phyloP scores from a whole-genome alignment of 1,284 basidiomycete genomes.

The Irpex sp. region DNA sequence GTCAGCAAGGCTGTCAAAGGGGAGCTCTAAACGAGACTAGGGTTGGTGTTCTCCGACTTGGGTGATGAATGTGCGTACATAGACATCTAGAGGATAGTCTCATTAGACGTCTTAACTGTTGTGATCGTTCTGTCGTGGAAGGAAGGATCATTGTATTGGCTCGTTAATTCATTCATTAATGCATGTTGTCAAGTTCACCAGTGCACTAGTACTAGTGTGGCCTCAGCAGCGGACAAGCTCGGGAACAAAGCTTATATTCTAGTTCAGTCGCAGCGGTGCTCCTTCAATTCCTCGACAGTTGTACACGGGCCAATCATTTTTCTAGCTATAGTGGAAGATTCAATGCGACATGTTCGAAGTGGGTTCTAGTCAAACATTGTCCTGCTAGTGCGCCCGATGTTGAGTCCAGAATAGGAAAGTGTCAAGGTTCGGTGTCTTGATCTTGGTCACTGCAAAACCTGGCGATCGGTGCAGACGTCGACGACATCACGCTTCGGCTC shows the following conservation, averaged over 20 bases:
- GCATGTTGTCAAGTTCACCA: neutral
- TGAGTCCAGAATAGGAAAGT: neutral
- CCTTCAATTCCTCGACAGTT: too few species aligned
- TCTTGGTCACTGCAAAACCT: neutral
- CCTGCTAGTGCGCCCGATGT: neutral
- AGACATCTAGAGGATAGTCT: slow-evolving; percentile 1
- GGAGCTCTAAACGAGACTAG: slow-evolving; percentile 45
- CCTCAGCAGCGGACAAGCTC: neutral
- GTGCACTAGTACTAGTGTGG: neutral
- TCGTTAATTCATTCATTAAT: neutral
- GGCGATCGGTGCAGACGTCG: neutral
- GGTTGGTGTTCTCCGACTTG: neutral
- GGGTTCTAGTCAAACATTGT: neutral
- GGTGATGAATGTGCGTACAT: neutral
- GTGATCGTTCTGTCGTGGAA: neutral
- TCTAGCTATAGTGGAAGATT: too few species aligned
- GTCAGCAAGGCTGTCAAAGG: slow-evolving; percentile 84
- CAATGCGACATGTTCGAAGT: neutral
- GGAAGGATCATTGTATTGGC: neutral
- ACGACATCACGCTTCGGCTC: neutral
- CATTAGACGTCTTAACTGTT: neutral
- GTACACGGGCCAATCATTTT: neutral
- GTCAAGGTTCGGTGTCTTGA: neutral
- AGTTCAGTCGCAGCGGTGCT: neutral
- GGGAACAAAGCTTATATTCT: neutral